Conservation (phyloP, 192 early-diverging fungal genomes). For the Lobosporangium transversale region DNA sequence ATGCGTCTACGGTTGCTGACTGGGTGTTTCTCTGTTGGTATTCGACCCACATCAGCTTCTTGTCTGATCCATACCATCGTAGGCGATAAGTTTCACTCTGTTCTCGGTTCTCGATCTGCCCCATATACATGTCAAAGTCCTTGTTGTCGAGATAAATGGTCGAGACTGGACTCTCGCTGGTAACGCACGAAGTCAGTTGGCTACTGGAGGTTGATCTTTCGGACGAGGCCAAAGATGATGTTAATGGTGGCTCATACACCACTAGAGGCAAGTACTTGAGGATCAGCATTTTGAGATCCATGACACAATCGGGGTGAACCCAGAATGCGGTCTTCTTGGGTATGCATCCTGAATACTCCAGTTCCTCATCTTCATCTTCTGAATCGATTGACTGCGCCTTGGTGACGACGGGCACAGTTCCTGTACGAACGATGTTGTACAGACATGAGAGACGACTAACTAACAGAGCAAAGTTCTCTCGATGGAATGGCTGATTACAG, state of each 20-base stretch:
- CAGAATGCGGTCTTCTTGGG: slow-evolving; percentile 79
- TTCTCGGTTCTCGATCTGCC: slow-evolving; percentile 81
- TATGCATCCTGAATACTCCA: slow-evolving; percentile 54
- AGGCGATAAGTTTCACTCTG: slow-evolving; percentile 84
- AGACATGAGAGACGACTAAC: slow-evolving; percentile 85
- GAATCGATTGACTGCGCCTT: slow-evolving; percentile 35
- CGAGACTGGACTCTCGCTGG: slow-evolving; percentile 65
- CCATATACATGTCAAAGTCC: slow-evolving; percentile 83
- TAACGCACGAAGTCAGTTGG: slow-evolving; percentile 28
- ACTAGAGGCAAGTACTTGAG: slow-evolving; percentile 88
- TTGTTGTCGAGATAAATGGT: slow-evolving; percentile 93
- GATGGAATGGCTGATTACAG: slow-evolving; percentile 81
- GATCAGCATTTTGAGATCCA: slow-evolving; percentile 86
- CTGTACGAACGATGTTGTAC: slow-evolving; percentile 77
- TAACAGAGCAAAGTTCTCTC: slow-evolving; percentile 82
- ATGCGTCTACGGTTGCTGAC: not conserved
- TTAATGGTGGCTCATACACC: slow-evolving; percentile 70
- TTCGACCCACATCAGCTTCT: slow-evolving; percentile 86
- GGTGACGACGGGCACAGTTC: slow-evolving; percentile 26
- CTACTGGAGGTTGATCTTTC: slow-evolving; percentile 17
- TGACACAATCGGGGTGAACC: slow-evolving; percentile 92
- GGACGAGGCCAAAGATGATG: slow-evolving; percentile 56
- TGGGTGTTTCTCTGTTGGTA: slow-evolving; percentile 77
- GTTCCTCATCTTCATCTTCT: slow-evolving; percentile 41
- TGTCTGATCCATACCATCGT: slow-evolving; percentile 88